Evolutionary conservation across 306 rosid genomes (phyloP), one percentile per base, ranked within the genome.

Genomic region (Fragaria ananassa): DNA sequence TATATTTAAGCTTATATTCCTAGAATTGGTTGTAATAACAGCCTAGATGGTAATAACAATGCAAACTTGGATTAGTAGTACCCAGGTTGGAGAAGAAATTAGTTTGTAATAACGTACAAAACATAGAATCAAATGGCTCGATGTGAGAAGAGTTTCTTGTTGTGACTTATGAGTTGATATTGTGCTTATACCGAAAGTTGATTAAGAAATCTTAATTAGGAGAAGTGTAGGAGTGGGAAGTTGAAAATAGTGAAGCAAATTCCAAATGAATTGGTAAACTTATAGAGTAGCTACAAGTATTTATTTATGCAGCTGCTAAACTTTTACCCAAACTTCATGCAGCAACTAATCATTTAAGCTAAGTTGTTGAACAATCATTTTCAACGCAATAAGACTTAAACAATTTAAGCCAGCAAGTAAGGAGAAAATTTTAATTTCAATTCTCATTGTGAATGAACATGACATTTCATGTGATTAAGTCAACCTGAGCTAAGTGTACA

Each of bases 21-120:
- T 35, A 12, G 15, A 37, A 62, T 39, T 50, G 62, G 64, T 12
- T 50, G n/a, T 31, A 31, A 11, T 64, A 8, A 23, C 72, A 63
- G n/a, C 25, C 58, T 9, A 25, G 57, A 8, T 57, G 75, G 37
- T 78, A 65, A 64, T 50, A 47, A 21, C 66, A 21, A 75, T 61
- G 69, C 69, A 42, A 39, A 74, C 0, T 66, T n/a, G 47, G 21
- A 17, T 37, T 27, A 29, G 1, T 37, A 31, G 70, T 39, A 13
- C 21, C 18, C 2, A 0, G 23, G 12, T 34, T 65, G 21, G 17
- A 34, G 2, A 12, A 3, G 21, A 6, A 9, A 62, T 31, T 8
- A 25, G 2, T 29, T 18, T 19, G n/a, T 71, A 34, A 50, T 11
- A 5, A 34, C 19, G 0, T 51, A 34, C 75, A 34, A n/a, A 35